Evolutionary conservation across 75 land plant species (phyloP), one percentile per base, ranked within the genome.

Genomic region (Chamaecyparis obtusa): DNA sequence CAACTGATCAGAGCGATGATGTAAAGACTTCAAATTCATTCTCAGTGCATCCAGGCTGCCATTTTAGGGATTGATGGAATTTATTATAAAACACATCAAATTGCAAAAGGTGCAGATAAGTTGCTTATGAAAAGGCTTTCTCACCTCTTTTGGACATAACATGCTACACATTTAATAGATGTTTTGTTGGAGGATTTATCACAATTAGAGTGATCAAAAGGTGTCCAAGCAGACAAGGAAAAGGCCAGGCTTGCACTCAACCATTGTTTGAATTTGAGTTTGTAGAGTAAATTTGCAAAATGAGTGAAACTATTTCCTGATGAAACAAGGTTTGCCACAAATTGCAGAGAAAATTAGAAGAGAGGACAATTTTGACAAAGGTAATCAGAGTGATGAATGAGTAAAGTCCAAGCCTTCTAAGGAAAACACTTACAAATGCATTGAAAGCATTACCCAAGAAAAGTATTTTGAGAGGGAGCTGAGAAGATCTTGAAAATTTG

Each of bases 241-340:
- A 75, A 7, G 17, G 19, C 78, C 14, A 75, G 37, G 78, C 15
- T 75, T n/a, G 14, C 36, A 3, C 37, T 35, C 78, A 74, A 74
- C 15, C 33, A 33, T 33, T 24, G n/a, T 35, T 74, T 74, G 77
- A 74, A 36, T 74, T 74, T 74, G 77, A 74, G 33, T 9, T 72
- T 72, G 35, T 32, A 32, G 4, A 1, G 36, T 5, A 33, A 74
- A 74, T 33, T 74, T 75, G 78, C 35, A 11, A 75, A 75, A 36
- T 35, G n/a, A 35, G 77, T 11, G 16, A 32, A 33, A 13, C 37
- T 30, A 37, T 36, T 35, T 5, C 78, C 35, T 75, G 39, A 17
- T 75, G 16, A 75, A 75, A 75, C 78, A 75, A 75, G 35, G 17
- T 75, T 75, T 35, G 16, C 78, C 78, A 75, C 78, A 75, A 35